A percentile compares a stretch with the other conserved stretches of the same genome.
phyloP scores from a whole-genome alignment of 2,329 filamentous ascomycete genomes.

The Pezicula carpinea region DNA sequence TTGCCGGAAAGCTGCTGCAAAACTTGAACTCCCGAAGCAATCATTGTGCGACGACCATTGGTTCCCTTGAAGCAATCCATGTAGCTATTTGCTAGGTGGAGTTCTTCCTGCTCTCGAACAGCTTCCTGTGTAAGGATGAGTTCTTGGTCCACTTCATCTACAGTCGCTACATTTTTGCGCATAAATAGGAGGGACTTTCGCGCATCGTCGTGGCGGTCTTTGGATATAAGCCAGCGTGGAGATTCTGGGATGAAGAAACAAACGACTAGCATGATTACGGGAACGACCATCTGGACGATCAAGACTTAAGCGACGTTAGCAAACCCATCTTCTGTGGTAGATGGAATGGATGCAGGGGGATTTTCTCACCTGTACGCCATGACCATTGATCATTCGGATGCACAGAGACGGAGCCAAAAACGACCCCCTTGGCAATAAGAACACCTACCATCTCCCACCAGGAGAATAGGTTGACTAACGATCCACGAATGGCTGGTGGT shows the following conservation, averaged over 20 bases:
- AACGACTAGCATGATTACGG: not conserved
- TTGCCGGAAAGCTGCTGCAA: slow-evolving; percentile 14
- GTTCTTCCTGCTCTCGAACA: not conserved
- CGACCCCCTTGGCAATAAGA: not conserved
- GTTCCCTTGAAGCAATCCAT: slow-evolving; percentile 8
- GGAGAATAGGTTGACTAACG: not conserved
- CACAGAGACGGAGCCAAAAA: not conserved
- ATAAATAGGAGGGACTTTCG: slow-evolving; percentile 59
- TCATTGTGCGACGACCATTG: slow-evolving; percentile 5
- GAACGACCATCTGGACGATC: not conserved
- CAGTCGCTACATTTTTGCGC: slow-evolving; percentile 42
- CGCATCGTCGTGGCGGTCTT: slow-evolving; percentile 61
- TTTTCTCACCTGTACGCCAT: not conserved
- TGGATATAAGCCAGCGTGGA: slow-evolving; percentile 62
- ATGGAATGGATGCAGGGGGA: too few relatives aligned
- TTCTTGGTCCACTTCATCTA: not conserved
- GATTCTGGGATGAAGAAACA: slow-evolving; percentile 60
- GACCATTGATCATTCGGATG: not conserved
- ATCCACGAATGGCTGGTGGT: not conserved
- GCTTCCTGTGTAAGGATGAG: not conserved
- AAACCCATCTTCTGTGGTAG: not conserved
- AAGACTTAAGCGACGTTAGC: not conserved
- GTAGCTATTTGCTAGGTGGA: not conserved
- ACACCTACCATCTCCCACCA: not conserved
- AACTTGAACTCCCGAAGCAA: slow-evolving; percentile 9